A percentile compares a stretch with the other conserved stretches of the same genome.
phyloP scores from a whole-genome alignment of 306 rosid genomes.

The Acacia acuminata region DNA sequence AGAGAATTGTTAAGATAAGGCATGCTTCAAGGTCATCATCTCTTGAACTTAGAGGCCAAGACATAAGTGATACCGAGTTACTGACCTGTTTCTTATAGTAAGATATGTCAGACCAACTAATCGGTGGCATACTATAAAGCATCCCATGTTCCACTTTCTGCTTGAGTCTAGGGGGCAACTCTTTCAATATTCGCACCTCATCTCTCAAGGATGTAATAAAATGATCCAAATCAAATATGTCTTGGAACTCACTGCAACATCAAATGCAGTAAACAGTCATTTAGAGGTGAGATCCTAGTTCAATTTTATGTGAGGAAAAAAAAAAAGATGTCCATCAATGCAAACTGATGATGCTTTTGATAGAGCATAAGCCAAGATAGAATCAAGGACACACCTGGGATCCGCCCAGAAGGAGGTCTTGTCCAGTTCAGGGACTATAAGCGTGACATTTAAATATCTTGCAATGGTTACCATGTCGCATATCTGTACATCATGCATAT shows the following conservation, averaged over 20 bases:
- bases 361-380: constrained; percentile 11
- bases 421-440: constrained; percentile 90
- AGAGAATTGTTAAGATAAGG: background rate
- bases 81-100: constrained; percentile 79
- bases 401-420: constrained; percentile 97
- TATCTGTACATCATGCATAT: constrained; percentile 53
- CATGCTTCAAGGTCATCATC: constrained; percentile 7
- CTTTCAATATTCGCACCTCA: constrained; percentile 90
- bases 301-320: background rate
- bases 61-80: constrained; percentile 30
- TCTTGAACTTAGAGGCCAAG: constrained; percentile 1
- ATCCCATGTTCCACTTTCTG: constrained; percentile 68
- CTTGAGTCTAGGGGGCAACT: constrained; percentile 91
- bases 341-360: background rate
- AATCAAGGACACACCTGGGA: constrained; percentile 63
- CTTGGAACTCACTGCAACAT: constrained; percentile 83
- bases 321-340: background rate
- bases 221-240: constrained; percentile 89
- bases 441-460: constrained; percentile 86
- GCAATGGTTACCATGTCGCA: constrained; percentile 99
- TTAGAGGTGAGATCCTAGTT: constrained; percentile 8
- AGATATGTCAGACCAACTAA: constrained; percentile 95
- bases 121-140: constrained; percentile 83
- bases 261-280: constrained; percentile 1
- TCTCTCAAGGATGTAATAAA: constrained; percentile 92